A percentile compares a stretch with the other conserved stretches of the same genome.
These are phyloP conservation scores for Trametes cingulata DNA, from an alignment of 768 basidiomycete species.

Conservation along the genomic window DNA sequence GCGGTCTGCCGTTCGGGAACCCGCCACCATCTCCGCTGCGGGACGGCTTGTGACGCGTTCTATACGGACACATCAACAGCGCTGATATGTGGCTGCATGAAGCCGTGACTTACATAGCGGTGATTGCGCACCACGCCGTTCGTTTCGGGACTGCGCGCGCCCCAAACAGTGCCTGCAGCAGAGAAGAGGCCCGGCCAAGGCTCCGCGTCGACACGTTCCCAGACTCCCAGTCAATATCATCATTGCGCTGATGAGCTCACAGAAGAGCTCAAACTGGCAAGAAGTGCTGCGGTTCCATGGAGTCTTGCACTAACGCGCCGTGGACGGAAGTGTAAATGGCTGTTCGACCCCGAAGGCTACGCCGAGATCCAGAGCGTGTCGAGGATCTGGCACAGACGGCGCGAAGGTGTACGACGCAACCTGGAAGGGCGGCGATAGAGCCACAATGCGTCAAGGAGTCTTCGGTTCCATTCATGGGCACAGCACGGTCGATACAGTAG, in stretches of 20 bases:
- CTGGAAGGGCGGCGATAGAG: conserved; percentile 6
- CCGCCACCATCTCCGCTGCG: conserved; percentile 1
- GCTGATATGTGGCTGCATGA: conserved; percentile 7
- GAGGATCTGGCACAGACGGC: background rate
- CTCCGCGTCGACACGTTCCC: too few species aligned
- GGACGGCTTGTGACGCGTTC: background rate
- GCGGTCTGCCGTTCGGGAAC: background rate
- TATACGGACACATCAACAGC: background rate
- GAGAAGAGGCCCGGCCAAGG: too few species aligned
- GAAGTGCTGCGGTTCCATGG: background rate
- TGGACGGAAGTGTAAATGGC: conserved; percentile 1
- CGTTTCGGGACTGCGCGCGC: background rate
- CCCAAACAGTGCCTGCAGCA: background rate
- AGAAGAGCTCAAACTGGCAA: background rate
- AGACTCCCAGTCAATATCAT: too few species aligned
- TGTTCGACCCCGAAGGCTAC: background rate
- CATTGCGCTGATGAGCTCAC: background rate
- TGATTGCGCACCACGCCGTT: background rate
- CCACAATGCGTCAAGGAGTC: too few species aligned
- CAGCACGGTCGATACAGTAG: conserved; percentile 3
- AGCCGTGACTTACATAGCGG: background rate
- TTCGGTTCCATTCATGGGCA: conserved; percentile 1
- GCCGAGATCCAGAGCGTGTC: background rate
- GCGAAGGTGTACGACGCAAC: background rate
- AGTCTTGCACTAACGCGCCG: background rate